Evolutionary conservation across 2,329 filamentous ascomycete genomes (phyloP).

Genomic region (Xylaria arbuscula): DNA sequence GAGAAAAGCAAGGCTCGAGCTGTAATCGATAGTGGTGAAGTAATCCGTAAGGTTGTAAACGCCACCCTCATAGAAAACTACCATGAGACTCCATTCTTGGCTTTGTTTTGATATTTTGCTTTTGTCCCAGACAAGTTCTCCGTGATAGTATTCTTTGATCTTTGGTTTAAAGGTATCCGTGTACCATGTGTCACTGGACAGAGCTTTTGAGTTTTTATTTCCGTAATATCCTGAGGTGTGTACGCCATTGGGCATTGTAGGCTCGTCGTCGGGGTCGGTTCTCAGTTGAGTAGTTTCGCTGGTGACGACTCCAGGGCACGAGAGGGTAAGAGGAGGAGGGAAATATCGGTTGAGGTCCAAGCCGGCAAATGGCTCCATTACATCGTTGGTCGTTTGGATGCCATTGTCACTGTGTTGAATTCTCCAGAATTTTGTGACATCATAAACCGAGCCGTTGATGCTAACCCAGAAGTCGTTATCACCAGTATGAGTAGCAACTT

Average conservation of each 20-base stretch:
- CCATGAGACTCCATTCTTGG: conserved; percentile 73
- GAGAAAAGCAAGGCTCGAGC: conserved; percentile 73
- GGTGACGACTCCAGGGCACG: conserved; percentile 79
- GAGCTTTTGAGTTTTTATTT: conserved; percentile 64
- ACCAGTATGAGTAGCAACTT: conserved; percentile 78
- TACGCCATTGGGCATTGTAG: conserved; percentile 63
- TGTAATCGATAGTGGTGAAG: conserved; percentile 76
- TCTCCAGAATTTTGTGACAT: conserved; percentile 89
- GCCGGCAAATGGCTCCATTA: conserved; percentile 84
- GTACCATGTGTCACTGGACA: conserved; percentile 82
- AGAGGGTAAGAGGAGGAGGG: conserved; percentile 74
- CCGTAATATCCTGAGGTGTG: conserved; percentile 77
- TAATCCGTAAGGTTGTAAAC: conserved; percentile 95
- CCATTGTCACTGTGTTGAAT: conserved; percentile 81
- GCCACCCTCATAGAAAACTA: conserved; percentile 80
- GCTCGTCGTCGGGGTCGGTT: conserved; percentile 58
- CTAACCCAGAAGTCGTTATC: conserved; percentile 86
- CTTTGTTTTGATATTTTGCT: conserved; percentile 73
- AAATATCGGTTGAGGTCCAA: conserved; percentile 88
- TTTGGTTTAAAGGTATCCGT: conserved; percentile 75
- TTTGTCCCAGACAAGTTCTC: conserved; percentile 79
- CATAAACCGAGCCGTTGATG: conserved; percentile 89
- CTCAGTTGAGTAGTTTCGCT: conserved; percentile 65
- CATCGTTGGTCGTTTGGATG: conserved; percentile 67
- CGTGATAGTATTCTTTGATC: conserved; percentile 89